These are phyloP conservation scores for Nidula microcarpa DNA, from an alignment of 768 basidiomycete species.

Conservation along the genomic window DNA sequence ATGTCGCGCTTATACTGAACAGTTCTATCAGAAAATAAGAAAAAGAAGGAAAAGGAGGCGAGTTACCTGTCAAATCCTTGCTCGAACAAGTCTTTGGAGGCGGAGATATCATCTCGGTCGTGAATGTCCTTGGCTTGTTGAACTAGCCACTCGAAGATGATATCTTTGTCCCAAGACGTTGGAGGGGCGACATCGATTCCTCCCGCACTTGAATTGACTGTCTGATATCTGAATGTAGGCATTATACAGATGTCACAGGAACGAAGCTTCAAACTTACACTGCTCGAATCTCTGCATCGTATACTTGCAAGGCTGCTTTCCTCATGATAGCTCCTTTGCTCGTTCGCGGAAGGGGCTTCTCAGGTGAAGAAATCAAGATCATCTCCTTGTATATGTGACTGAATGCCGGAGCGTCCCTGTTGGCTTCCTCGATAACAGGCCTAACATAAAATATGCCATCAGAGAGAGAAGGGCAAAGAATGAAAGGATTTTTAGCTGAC, in stretches of 20 bases:
- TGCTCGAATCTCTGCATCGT: slow-evolving; percentile 35
- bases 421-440: slow-evolving; percentile 37
- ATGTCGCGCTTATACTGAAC: slow-evolving; percentile 15
- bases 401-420: slow-evolving; percentile 31
- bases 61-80: slow-evolving; percentile 22
- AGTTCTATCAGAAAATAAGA: not conserved
- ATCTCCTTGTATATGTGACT: slow-evolving; percentile 48
- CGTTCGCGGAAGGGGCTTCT: slow-evolving; percentile 29
- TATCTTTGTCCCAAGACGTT: slow-evolving; percentile 2
- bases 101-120: slow-evolving; percentile 11
- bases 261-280: slow-evolving; percentile 15
- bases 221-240: not conserved
- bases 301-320: slow-evolving; percentile 25
- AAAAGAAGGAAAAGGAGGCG: not conserved
- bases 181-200: slow-evolving; percentile 2
- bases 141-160: slow-evolving; percentile 11
- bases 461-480: not conserved
- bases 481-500: slow-evolving; percentile 8
- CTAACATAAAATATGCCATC: slow-evolving; percentile 11
- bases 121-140: slow-evolving; percentile 19
- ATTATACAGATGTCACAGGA: too few species aligned
- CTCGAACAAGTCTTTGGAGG: slow-evolving; percentile 20
- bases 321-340: slow-evolving; percentile 36
- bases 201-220: slow-evolving; percentile 3
- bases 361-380: slow-evolving; percentile 40